Evolutionary conservation across 1,284 basidiomycete genomes (phyloP), one percentile per base, ranked within the genome.

Genomic region (Tetrapyrgos nigripes): DNA sequence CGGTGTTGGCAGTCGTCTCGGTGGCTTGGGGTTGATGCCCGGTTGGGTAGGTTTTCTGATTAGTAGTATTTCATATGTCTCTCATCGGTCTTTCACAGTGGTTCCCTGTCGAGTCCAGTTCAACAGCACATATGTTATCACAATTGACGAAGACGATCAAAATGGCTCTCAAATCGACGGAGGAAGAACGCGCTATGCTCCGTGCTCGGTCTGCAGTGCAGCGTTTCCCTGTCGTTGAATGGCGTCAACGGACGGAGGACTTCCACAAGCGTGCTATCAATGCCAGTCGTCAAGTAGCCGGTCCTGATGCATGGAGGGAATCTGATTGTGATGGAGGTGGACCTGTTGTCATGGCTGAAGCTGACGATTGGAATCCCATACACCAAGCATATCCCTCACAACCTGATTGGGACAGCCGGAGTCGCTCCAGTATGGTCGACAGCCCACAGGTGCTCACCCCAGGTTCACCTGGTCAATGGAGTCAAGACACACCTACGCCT

Each of bases 141-240:
- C 94, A 97, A 73, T 76, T 96, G 63, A 90, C 91, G 21, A 96
- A 96, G 78, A 96, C 94, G 13, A 89, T 97, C 80, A 96, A 96
- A 74, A 84, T 96, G 77, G 94, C 94, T 3, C 80, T 96, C 65
- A 96, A 93, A 74, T 96, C 94, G 6, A 88, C 90, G 0, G 86
- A 93, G 66, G 91, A 96, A 73, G 94, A 96, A 66, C 89, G 94
- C 62, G 93, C 94, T 10, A 88, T 97, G 67, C 83, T 97, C 17
- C 91, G 94, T 71, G 94, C 94, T 40, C 87, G 94, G 50, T 96
- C 94, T 37, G 94, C 94, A 23, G 85, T 96, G 5, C 94, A 96
- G 69, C 92, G 94, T 70, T 97, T 97, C 90, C 94, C 94, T 5
- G 94, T 97, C 60, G 92, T 97, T 46, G 94, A 96, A 76, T 96